Evolutionary conservation across 2,329 filamentous ascomycete species (phyloP).

Genomic region (Beauveria scarabaeidicola): DNA sequence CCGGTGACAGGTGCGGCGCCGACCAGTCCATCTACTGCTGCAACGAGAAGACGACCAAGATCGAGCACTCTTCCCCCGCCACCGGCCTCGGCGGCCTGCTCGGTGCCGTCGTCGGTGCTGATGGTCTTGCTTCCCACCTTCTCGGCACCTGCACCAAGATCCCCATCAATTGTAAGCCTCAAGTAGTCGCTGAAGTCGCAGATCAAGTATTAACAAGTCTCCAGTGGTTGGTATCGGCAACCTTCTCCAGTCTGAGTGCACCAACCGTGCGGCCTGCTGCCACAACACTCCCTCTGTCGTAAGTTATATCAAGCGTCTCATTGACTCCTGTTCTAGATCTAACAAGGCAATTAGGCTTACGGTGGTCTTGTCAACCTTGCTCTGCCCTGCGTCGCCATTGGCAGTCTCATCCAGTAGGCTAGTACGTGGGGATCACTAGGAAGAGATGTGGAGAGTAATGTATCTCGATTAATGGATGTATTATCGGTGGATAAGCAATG

Average conservation of each 20-base stretch:
- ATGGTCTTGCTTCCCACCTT: background rate
- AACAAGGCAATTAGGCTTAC: background rate
- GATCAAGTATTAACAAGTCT: background rate
- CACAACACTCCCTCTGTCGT: background rate
- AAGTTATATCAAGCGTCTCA: background rate
- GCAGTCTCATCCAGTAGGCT: background rate
- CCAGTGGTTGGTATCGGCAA: background rate
- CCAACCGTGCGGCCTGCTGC: background rate
- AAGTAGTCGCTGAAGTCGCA: background rate
- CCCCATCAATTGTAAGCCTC: background rate
- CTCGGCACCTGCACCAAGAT: background rate
- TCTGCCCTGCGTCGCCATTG: background rate
- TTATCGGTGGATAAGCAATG: background rate
- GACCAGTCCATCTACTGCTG: background rate
- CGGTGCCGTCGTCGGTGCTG: background rate
- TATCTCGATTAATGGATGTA: background rate
- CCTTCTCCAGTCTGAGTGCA: background rate
- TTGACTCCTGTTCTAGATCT: background rate
- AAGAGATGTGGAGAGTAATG: background rate
- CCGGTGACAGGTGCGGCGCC: background rate
- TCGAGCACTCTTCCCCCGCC: background rate
- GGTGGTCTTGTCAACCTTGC: background rate
- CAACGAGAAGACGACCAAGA: background rate
- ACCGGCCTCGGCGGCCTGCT: background rate
- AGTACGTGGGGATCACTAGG: background rate